These are phyloP conservation scores for Lablab purpureus DNA, from an alignment of 306 rosid species.

Conservation along the genomic window DNA sequence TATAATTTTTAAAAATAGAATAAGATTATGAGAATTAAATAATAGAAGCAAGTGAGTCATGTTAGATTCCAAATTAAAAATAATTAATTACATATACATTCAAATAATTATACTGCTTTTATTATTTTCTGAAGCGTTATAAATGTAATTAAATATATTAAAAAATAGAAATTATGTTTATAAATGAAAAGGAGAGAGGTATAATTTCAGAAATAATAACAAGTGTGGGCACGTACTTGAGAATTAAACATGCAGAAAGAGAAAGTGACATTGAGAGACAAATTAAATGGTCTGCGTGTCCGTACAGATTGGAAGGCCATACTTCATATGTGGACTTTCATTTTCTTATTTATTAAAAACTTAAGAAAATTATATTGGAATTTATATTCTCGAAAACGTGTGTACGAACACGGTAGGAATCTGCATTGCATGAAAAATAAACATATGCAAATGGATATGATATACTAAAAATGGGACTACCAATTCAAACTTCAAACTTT, in stretches of 20 bases:
- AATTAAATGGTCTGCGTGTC: conserved; percentile 20
- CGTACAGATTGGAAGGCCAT: conserved; percentile 21
- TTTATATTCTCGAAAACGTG: conserved; percentile 50
- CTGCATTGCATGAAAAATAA: conserved; percentile 27
- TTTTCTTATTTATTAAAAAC: not conserved
- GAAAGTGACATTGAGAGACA: not conserved
- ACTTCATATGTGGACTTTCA: conserved; percentile 1
- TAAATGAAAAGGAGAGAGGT: too few species aligned
- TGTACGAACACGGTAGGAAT: conserved; percentile 56
- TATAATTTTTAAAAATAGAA: too few species aligned
- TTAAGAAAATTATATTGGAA: not conserved
- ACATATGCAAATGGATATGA: not conserved
- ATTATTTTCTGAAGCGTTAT: too few species aligned
- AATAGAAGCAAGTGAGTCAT: too few species aligned
- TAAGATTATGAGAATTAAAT: too few species aligned
- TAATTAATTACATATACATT: too few species aligned
- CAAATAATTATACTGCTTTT: too few species aligned
- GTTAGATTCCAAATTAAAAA: too few species aligned
- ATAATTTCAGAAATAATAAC: too few species aligned
- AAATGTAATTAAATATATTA: too few species aligned
- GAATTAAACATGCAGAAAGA: not conserved
- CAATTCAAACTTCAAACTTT: conserved; percentile 33
- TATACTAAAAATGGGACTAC: not conserved
- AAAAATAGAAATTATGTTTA: too few species aligned
- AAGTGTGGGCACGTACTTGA: not conserved